Evolutionary conservation across 164 flowering plant species (phyloP).

Genomic region (Magnolia kwangsiensis): DNA sequence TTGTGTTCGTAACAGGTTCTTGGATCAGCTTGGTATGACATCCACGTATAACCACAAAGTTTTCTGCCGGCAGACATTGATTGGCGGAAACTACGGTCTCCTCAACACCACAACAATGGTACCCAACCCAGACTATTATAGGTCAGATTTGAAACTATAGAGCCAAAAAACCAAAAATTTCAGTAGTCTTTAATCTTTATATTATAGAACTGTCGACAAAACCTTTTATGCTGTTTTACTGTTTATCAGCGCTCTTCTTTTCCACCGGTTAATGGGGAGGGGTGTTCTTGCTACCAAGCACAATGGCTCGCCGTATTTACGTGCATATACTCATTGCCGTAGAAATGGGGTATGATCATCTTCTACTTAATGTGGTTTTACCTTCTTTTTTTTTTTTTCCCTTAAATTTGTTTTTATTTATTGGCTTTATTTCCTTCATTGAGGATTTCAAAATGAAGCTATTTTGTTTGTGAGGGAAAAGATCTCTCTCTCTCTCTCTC

Average conservation of each 20-base stretch:
- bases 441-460: too few relatives aligned
- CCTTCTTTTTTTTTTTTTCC: too few relatives aligned
- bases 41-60: constrained; percentile 48
- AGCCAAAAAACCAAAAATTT: not conserved
- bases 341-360: constrained; percentile 28
- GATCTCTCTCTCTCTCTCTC: too few relatives aligned
- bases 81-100: constrained; percentile 80
- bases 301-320: constrained; percentile 37
- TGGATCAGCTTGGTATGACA: constrained; percentile 76
- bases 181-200: not conserved
- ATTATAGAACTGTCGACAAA: not conserved
- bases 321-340: constrained; percentile 61
- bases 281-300: constrained; percentile 35
- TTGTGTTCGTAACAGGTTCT: constrained; percentile 38
- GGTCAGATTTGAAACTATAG: constrained; percentile 25
- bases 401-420: not conserved
- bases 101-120: constrained; percentile 54
- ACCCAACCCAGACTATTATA: constrained; percentile 71
- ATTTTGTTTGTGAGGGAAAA: too few relatives aligned
- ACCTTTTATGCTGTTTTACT: not conserved
- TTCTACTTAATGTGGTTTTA: not conserved
- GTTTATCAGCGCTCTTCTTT: constrained; percentile 56
- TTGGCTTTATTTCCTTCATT: too few relatives aligned
- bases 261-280: constrained; percentile 74
- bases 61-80: constrained; percentile 63